A percentile compares a stretch with the other conserved stretches of the same genome.
These are phyloP conservation scores for Trichoderma asperellum DNA, from an alignment of 2,329 filamentous ascomycete species.

Conservation along the genomic window DNA sequence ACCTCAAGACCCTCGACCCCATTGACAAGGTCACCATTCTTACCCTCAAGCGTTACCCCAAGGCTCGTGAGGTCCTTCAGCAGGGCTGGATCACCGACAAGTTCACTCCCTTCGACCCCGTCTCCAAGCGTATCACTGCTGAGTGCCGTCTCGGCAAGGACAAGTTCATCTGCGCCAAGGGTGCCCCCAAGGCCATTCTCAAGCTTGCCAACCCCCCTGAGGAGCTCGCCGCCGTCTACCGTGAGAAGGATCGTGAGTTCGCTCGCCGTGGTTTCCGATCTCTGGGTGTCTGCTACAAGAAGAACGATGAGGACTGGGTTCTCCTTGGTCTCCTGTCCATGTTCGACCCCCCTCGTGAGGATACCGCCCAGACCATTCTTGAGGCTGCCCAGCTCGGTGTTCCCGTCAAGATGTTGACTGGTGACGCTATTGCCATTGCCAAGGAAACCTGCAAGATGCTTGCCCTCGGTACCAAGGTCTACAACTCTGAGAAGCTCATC, in stretches of 20 bases:
- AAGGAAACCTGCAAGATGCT: slow-evolving; percentile 90
- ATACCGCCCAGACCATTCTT: slow-evolving; percentile 86
- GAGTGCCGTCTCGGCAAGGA: slow-evolving; percentile 81
- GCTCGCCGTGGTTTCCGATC: slow-evolving; percentile 93
- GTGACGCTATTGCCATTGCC: slow-evolving; percentile 90
- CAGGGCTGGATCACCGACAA: slow-evolving; percentile 79
- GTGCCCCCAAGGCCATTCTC: slow-evolving; percentile 83
- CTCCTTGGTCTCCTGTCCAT: slow-evolving; percentile 95
- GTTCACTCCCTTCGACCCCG: slow-evolving; percentile 88
- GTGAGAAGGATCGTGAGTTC: slow-evolving; percentile 90
- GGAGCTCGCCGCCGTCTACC: slow-evolving; percentile 79
- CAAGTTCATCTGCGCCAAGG: slow-evolving; percentile 87
- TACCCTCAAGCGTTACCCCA: slow-evolving; percentile 78
- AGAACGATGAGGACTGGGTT: slow-evolving; percentile 79
- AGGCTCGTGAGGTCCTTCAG: slow-evolving; percentile 76
- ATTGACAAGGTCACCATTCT: slow-evolving; percentile 96
- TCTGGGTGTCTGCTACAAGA: slow-evolving; percentile 89
- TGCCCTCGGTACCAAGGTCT: slow-evolving; percentile 89
- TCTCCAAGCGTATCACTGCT: slow-evolving; percentile 89
- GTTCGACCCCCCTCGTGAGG: slow-evolving; percentile 87
- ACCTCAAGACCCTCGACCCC: slow-evolving; percentile 94
- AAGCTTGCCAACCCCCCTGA: slow-evolving; percentile 83
- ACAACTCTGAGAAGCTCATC: slow-evolving; percentile 90
- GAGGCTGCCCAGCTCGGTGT: slow-evolving; percentile 87
- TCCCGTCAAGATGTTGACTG: slow-evolving; percentile 95